These are phyloP conservation scores for Myriosclerotinia duriaeana DNA, from an alignment of 2,329 filamentous ascomycete species.

Conservation along the genomic window DNA sequence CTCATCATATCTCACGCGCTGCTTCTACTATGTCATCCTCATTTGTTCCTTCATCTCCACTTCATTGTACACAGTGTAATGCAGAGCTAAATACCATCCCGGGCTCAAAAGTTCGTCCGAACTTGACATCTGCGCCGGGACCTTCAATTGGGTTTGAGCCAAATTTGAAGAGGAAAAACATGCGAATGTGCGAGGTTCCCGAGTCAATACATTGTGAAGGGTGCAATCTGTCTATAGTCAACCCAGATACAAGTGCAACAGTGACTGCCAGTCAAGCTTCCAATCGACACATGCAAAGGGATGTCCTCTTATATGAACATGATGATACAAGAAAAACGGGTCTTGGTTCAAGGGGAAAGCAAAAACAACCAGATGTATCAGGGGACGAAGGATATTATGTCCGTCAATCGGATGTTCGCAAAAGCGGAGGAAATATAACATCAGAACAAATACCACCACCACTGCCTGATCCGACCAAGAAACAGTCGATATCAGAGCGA, in stretches of 20 bases:
- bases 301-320: background rate
- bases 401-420: conserved; percentile 12
- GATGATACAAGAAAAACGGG: background rate
- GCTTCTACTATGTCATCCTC: background rate
- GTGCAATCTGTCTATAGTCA: conserved; percentile 3
- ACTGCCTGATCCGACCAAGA: conserved; percentile 20
- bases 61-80: conserved; percentile 17
- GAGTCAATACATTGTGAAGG: background rate
- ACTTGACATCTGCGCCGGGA: background rate
- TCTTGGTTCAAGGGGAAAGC: background rate
- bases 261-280: background rate
- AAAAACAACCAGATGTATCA: background rate
- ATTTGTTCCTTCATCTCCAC: background rate
- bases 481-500: background rate
- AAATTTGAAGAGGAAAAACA: background rate
- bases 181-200: background rate
- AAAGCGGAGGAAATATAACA: background rate
- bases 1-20: conserved; percentile 1
- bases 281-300: background rate
- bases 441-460: background rate
- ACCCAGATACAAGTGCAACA: background rate
- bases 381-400: conserved; percentile 10
- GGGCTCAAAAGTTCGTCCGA: background rate
- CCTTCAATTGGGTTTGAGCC: background rate
- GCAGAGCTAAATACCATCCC: background rate